phyloP scores from a whole-genome alignment of 345 rosid genomes.

The Eucalyptus sideroxylon region DNA sequence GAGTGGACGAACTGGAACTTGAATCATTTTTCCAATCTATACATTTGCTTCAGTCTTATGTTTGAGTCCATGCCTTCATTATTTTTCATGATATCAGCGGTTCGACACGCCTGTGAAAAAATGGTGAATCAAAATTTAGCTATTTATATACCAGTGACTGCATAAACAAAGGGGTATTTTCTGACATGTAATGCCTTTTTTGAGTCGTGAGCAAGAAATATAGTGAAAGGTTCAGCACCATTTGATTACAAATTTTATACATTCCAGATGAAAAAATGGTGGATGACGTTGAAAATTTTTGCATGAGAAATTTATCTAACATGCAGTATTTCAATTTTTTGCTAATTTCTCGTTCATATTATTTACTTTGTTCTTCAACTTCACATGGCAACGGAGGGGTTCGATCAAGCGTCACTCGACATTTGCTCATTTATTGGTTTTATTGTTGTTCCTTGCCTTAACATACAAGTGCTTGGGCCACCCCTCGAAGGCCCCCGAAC shows the following conservation, averaged over 20 bases:
- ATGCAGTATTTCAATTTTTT: not conserved
- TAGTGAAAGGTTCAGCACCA: not conserved
- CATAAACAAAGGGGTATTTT: not conserved
- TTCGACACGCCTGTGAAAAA: not conserved
- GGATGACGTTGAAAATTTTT: not conserved
- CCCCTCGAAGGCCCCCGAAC: no score
- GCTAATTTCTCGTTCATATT: not conserved
- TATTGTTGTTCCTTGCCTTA: not conserved
- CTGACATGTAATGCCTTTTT: not conserved
- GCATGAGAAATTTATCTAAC: not conserved
- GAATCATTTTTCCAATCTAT: not conserved
- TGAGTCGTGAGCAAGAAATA: not conserved
- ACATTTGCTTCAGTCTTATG: not conserved
- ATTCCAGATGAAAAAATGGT: not conserved
- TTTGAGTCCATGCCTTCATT: not conserved
- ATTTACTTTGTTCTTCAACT: not conserved
- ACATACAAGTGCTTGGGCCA: no score
- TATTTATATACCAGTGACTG: not conserved
- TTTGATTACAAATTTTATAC: not conserved
- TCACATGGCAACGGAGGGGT: not conserved
- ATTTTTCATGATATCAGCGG: not conserved
- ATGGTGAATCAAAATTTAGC: not conserved
- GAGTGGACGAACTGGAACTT: not conserved
- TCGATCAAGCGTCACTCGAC: not conserved
- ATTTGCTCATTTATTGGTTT: not conserved